phyloP scores from a whole-genome alignment of 805 yeast genomes.

The Cephaloascus albidus region DNA sequence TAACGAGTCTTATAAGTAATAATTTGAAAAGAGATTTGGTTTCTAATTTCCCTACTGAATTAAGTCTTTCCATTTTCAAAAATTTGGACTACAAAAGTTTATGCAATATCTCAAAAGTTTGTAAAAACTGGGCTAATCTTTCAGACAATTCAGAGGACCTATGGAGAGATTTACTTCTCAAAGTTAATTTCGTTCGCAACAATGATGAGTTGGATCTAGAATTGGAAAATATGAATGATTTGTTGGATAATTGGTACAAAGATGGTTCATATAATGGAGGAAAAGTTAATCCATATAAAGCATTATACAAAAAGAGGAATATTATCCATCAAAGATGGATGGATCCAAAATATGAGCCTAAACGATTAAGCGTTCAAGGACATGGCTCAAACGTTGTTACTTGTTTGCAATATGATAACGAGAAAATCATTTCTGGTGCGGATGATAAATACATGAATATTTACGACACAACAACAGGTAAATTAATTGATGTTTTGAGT shows the following conservation, averaged over 20 bases:
- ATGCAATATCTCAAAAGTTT: constrained; percentile 52
- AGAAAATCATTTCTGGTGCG: constrained; percentile 85
- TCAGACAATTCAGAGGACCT: constrained; percentile 49
- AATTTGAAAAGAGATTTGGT: constrained; percentile 69
- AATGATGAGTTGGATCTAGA: constrained; percentile 34
- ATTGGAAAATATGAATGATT: constrained; percentile 18
- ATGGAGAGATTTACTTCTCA: constrained; percentile 60
- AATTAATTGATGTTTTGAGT: constrained; percentile 45
- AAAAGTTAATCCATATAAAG: constrained; percentile 30
- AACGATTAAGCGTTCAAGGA: constrained; percentile 53
- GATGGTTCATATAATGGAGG: constrained; percentile 7
- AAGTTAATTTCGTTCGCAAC: constrained; percentile 49
- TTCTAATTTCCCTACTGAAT: constrained; percentile 63
- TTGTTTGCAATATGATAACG: constrained; percentile 87
- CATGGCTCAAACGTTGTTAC: constrained; percentile 84
- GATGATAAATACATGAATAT: constrained; percentile 80
- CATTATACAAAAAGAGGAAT: constrained; percentile 50
- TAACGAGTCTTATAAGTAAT: constrained; percentile 39
- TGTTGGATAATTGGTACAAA: constrained; percentile 26
- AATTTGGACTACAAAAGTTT: constrained; percentile 58
- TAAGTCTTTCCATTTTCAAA: constrained; percentile 54
- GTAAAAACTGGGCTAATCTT: constrained; percentile 59
- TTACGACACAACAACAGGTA: constrained; percentile 69
- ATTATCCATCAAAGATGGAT: constrained; percentile 70
- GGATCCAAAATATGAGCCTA: constrained; percentile 61